Base-by-base conservation (phyloP, 192 early-diverging fungal genomes). In the Coemansia sp. region DNA sequence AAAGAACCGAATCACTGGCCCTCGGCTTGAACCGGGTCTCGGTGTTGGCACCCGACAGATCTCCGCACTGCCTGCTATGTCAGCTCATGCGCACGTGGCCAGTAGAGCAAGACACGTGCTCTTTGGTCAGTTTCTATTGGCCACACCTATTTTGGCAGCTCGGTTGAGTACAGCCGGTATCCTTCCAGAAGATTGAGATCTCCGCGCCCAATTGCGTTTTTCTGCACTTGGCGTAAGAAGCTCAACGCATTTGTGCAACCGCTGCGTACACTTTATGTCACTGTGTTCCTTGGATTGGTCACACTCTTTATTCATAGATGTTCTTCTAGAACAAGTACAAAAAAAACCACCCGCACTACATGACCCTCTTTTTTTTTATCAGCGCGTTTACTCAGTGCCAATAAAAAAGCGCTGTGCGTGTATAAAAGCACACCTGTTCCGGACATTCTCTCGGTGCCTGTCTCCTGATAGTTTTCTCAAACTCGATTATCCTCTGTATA, bases 241-340 rank as follows among this genome's bases (percentile, higher is more conserved):
- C 31, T 60, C 57, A 34, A 15, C 29, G 15, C 31, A 60, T 33
- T 60, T 60, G 57, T 60, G 29, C 57, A 60, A 60, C 54, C 43
- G 10, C 54, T 6, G 27, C 27, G 54, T 15, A 54, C 52, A 34
- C 16, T 24, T 38, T 38, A 38, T 18, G 24, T 33, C 31, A 34
- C n/a, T 7, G 8, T 31, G 27, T 33, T 18, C 12, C 11, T 60
- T 60, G 47, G 47, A 20, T 16, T 51, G 47, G 16, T 51, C 47
- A 38, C 36, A 38, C 36, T 38, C 36, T 38, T 38, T 38, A 38
- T 9, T 38, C 36, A 38, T 38, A 38, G 8, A 38, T 31, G 27
- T 33, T 18, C 12, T 60, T 60, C 57, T 60, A 34, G 31, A 34
- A 60, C 10, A 18, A 34, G 33, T 16, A 20, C 3, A 60, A 33